A percentile compares a stretch with the other conserved stretches of the same genome.
phyloP scores from a whole-genome alignment of 257 asterid species.

The Nyctanthes arbortristis region DNA sequence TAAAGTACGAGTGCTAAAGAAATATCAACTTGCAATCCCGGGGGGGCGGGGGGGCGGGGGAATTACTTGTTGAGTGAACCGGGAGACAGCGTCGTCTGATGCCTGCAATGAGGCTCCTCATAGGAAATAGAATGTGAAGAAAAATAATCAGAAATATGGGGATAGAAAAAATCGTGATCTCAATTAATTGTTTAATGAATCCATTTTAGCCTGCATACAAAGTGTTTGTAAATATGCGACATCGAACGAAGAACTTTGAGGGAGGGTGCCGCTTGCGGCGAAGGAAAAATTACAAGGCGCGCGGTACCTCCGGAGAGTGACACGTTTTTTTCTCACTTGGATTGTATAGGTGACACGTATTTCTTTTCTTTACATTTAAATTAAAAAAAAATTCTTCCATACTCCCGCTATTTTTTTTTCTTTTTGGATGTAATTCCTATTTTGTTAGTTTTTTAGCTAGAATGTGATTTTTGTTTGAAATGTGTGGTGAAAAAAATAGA shows the following conservation, averaged over 20 bases:
- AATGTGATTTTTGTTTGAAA: no score
- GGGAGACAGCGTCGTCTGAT: conserved; percentile 41
- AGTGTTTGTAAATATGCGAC: conserved; percentile 35
- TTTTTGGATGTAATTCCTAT: no score
- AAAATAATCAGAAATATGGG: conserved; percentile 19
- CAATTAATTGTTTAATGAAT: background rate
- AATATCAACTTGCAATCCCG: background rate
- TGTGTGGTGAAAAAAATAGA: no score
- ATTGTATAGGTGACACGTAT: background rate
- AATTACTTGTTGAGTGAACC: conserved; percentile 44
- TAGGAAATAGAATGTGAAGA: conserved; percentile 13
- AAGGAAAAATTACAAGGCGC: background rate
- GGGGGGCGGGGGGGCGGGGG: no score
- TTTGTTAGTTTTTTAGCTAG: no score
- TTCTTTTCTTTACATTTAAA: no score
- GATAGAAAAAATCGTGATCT: background rate
- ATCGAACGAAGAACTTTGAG: background rate
- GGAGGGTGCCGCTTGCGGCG: conserved; percentile 17
- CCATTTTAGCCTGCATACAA: conserved; percentile 22
- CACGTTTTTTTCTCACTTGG: conserved; percentile 13
- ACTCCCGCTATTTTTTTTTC: no score
- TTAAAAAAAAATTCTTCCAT: no score
- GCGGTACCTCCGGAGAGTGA: conserved; percentile 6
- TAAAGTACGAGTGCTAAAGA: background rate
- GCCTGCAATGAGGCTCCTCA: conserved; percentile 40